These are phyloP conservation scores for Pichia eremophila DNA, from an alignment of 805 yeast species.

Conservation along the genomic window DNA sequence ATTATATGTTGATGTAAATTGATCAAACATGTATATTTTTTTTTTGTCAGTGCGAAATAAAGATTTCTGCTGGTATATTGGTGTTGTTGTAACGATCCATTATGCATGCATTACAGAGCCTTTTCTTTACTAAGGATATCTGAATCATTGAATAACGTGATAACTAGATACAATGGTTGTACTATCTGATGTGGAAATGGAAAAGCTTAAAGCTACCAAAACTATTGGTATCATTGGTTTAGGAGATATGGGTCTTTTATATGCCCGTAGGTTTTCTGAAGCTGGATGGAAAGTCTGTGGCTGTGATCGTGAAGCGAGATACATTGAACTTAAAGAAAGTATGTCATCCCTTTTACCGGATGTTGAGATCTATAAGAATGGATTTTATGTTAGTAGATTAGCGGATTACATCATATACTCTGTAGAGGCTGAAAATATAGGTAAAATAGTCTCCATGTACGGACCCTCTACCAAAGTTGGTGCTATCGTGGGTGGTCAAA, in stretches of 20 bases:
- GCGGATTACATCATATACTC: conserved; percentile 82
- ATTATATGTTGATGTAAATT: no score
- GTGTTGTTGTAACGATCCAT: no score
- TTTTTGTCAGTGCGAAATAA: no score
- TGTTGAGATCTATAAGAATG: conserved; percentile 60
- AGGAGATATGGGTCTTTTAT: conserved; percentile 93
- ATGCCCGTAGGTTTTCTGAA: conserved; percentile 65
- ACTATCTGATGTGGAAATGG: conserved; percentile 10
- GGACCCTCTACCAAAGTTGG: conserved; percentile 86
- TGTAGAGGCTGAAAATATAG: conserved; percentile 86
- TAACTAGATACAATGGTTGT: conserved; percentile 9
- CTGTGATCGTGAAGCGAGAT: conserved; percentile 70
- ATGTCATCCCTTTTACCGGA: conserved; percentile 12
- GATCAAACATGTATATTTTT: no score
- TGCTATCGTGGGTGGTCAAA: conserved; percentile 95
- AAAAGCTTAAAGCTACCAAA: conserved; percentile 28
- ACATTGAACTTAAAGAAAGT: conserved; percentile 31
- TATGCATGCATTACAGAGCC: no score
- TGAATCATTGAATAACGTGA: no score
- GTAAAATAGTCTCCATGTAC: conserved; percentile 58
- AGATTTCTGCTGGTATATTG: no score
- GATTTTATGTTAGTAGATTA: conserved; percentile 71
- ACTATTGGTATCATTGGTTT: conserved; percentile 86
- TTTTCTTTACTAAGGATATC: no score
- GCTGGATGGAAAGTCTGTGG: conserved; percentile 90